Evolutionary conservation across 306 rosid genomes (phyloP).

Genomic region (Amphicarpaea edgeworthii): DNA sequence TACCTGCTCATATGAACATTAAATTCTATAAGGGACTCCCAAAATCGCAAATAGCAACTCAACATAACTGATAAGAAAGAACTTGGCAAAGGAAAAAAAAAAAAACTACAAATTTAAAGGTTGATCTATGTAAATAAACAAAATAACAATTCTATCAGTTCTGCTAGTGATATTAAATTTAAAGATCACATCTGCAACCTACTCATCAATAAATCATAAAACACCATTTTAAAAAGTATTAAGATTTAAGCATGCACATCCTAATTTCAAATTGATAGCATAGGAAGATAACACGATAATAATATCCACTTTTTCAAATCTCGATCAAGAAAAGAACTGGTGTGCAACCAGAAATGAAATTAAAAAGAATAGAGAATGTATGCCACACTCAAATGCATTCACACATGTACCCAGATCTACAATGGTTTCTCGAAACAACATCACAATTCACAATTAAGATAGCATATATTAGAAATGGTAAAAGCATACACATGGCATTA

Average conservation of each 20-base stretch:
- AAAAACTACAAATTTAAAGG: slow-evolving; percentile 24
- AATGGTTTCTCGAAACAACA: not conserved
- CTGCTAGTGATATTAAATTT: slow-evolving; percentile 18
- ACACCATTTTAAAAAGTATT: not conserved
- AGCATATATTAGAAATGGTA: not conserved
- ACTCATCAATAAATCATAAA: slow-evolving; percentile 24
- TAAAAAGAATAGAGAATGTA: slow-evolving; percentile 30
- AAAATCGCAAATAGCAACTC: slow-evolving; percentile 2
- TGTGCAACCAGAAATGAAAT: not conserved
- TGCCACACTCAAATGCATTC: not conserved
- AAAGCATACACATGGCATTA: not conserved
- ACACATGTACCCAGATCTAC: slow-evolving; percentile 54
- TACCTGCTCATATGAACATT: slow-evolving; percentile 53
- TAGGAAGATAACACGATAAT: not conserved
- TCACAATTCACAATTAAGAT: not conserved
- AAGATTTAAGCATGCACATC: slow-evolving; percentile 9
- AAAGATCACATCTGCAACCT: slow-evolving; percentile 8
- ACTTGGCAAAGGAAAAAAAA: not conserved
- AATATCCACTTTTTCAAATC: slow-evolving; percentile 34
- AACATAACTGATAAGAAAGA: not conserved
- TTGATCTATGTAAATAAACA: not conserved
- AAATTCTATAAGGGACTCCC: slow-evolving; percentile 23
- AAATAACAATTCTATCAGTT: slow-evolving; percentile 10
- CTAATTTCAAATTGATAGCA: slow-evolving; percentile 26
- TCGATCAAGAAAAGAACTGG: slow-evolving; percentile 17